These are phyloP conservation scores for Penicillium mononematosum DNA, from an alignment of 495 filamentous ascomycete species.

Conservation along the genomic window DNA sequence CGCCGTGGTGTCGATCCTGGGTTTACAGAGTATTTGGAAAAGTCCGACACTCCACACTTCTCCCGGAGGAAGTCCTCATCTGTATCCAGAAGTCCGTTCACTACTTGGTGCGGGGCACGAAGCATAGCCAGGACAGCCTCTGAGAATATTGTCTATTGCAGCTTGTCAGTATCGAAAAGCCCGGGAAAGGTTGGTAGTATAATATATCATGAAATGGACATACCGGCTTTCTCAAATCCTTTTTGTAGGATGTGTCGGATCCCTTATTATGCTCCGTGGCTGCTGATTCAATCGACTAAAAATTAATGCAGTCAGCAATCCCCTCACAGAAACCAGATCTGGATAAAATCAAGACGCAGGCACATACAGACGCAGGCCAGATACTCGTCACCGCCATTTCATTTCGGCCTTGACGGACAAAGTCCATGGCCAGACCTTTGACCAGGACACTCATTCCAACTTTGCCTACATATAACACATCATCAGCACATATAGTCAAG, in stretches of 20 bases:
- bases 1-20: conserved; percentile 62
- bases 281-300: conserved; percentile 66
- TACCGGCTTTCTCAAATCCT: conserved; percentile 63
- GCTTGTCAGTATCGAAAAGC: background rate
- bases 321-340: background rate
- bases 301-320: conserved; percentile 11
- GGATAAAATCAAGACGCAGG: background rate
- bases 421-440: conserved; percentile 82
- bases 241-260: conserved; percentile 36
- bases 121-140: conserved; percentile 79
- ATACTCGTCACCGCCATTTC: conserved; percentile 79
- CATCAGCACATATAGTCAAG: background rate
- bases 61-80: conserved; percentile 81
- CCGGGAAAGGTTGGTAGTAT: background rate
- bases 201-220: conserved; percentile 2
- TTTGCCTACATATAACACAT: conserved; percentile 49
- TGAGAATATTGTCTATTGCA: conserved; percentile 62
- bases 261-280: conserved; percentile 57
- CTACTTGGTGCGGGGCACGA: conserved; percentile 51
- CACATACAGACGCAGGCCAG: conserved; percentile 73
- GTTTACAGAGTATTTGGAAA: conserved; percentile 69
- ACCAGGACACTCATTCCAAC: conserved; percentile 80
- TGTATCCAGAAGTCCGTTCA: conserved; percentile 71
- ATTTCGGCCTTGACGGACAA: conserved; percentile 59
- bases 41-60: conserved; percentile 64